Evolutionary conservation across 192 early-diverging fungal genomes (phyloP).

Genomic region (Backusella psychrophila): DNA sequence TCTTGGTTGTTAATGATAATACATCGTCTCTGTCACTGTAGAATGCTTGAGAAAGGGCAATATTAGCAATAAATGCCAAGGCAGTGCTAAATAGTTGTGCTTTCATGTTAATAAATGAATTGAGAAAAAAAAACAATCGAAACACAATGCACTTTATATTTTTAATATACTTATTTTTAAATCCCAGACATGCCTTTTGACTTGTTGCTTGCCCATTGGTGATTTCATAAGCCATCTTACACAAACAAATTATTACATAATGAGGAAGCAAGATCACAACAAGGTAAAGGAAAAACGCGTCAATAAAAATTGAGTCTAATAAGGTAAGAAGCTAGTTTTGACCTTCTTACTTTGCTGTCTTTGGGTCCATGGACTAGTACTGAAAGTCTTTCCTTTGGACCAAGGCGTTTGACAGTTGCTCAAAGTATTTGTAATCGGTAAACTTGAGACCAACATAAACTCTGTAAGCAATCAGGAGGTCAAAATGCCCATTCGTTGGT

Average conservation of each 20-base stretch:
- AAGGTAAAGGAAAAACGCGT: no score
- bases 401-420: no score
- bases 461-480: no score
- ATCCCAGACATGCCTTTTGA: neutral
- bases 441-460: no score
- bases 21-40: slow-evolving; percentile 52
- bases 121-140: neutral
- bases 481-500: no score
- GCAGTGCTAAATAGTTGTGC: neutral
- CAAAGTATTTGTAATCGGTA: no score
- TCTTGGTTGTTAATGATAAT: slow-evolving; percentile 47
- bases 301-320: no score
- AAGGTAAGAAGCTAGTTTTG: no score
- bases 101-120: neutral
- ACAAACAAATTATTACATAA: neutral
- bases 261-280: no score
- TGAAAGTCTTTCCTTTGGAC: no score
- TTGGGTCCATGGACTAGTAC: no score
- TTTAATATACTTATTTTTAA: neutral
- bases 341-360: no score
- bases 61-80: neutral
- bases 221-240: neutral
- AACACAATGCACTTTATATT: neutral
- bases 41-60: slow-evolving; percentile 36
- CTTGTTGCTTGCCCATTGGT: slow-evolving; percentile 15